These are phyloP conservation scores for Aspergillus sparsus DNA, from an alignment of 495 filamentous ascomycete species.

Conservation along the genomic window DNA sequence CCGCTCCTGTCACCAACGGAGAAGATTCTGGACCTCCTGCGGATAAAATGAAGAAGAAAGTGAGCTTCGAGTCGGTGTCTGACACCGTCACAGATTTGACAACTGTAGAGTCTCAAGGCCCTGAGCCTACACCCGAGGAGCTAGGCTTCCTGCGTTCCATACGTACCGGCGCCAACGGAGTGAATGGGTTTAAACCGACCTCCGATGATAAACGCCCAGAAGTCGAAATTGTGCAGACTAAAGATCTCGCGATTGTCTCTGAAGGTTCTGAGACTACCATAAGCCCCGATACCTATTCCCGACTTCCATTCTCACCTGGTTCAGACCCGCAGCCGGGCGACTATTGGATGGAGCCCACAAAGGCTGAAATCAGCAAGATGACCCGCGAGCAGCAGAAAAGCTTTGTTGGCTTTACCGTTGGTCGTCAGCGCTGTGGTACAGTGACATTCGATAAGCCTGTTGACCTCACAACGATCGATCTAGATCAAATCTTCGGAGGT, in stretches of 20 bases:
- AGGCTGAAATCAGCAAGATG: constrained; percentile 72
- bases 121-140: constrained; percentile 64
- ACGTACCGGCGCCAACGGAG: constrained; percentile 49
- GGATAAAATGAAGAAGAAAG: constrained; percentile 70
- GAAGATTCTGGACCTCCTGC: constrained; percentile 39
- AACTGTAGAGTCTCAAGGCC: constrained; percentile 47
- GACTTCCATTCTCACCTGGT: constrained; percentile 35
- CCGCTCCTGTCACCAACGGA: constrained; percentile 53
- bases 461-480: constrained; percentile 69
- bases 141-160: constrained; percentile 64
- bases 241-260: constrained; percentile 76
- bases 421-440: constrained; percentile 74
- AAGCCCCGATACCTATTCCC: constrained; percentile 33
- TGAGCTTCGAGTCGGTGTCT: constrained; percentile 79
- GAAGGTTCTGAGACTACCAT: constrained; percentile 55
- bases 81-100: constrained; percentile 43
- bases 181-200: constrained; percentile 45
- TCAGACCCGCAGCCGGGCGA: constrained; percentile 63
- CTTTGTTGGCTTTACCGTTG: constrained; percentile 73
- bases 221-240: constrained; percentile 71
- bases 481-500: constrained; percentile 69
- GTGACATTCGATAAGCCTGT: constrained; percentile 80
- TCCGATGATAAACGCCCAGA: constrained; percentile 52
- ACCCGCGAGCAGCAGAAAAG: constrained; percentile 68
- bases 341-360: constrained; percentile 82